Base-by-base conservation (phyloP, 768 basidiomycete species). In the Imleria badia region DNA sequence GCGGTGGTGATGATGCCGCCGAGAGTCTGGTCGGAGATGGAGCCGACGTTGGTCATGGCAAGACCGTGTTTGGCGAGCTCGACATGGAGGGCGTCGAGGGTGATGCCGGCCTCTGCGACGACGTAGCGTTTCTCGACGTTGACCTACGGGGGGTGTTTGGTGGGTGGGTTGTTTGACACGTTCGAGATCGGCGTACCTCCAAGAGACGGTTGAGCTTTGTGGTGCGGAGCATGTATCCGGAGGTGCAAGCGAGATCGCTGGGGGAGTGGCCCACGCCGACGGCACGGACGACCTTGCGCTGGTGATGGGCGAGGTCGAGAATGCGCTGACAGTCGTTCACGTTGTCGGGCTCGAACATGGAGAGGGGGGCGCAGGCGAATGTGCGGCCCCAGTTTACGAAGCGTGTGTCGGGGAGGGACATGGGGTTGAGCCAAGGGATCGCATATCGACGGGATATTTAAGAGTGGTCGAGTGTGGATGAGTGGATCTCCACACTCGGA, bases 1-100 rank as follows among this genome's bases (percentile, higher is more conserved):
- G 93, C 93, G 57, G 97, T 99, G 14, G 93, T 86, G 64, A 98
- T 79, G 62, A 94, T 83, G 41, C 97, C 97, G 26, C 84, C 95
- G 59, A 99, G 79, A 4, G 94, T 92, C 71, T 98, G 96, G 69
- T 97, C 94, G 34, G 94, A 96, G 64, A 99, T 98, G 29, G 94
- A 95, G 34, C 97, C 97, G 56, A 98, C 80, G 72, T 91, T 96
- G 65, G 81, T 85, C 83, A 99, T 87, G 36, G 94, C 95, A 31
- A 98, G 82, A 33, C 79, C 78, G 62, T 86, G 75, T 13, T 74
- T 69, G 45, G 78, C 82, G 51, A 98, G 86, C 15, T 78, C 76
- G 22, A 70, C 73, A 60, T 96, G 92, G 6, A 98, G 80, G 46
- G 81, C 76, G 53, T 86, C 76, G 52, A 98, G 84, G 6, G 81